Evolutionary conservation across 2,329 filamentous ascomycete genomes (phyloP).

Genomic region (Salinomyces thailandicus): DNA sequence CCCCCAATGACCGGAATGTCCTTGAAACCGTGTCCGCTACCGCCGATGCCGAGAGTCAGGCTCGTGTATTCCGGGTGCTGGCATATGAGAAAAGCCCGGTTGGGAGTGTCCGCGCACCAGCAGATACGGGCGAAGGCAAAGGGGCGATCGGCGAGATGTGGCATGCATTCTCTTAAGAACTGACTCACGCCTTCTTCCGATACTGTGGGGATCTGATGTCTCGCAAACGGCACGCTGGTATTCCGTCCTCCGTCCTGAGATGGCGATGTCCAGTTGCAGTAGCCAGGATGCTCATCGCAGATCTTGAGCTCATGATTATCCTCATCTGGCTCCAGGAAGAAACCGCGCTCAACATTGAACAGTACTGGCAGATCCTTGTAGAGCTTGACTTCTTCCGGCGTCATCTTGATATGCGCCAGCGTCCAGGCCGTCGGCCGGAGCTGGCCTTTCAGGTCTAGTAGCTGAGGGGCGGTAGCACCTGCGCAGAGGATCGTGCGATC

Average conservation of each 20-base stretch:
- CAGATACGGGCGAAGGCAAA: constrained; percentile 45
- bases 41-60: neutral
- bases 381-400: constrained; percentile 32
- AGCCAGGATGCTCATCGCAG: constrained; percentile 49
- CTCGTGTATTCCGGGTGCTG: constrained; percentile 33
- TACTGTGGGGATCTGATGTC: constrained; percentile 38
- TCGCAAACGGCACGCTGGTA: constrained; percentile 33
- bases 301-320: constrained; percentile 35
- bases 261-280: constrained; percentile 37
- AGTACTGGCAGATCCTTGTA: constrained; percentile 42
- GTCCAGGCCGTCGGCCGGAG: constrained; percentile 47
- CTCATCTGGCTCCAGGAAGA: constrained; percentile 42
- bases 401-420: constrained; percentile 42
- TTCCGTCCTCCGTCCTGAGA: constrained; percentile 19
- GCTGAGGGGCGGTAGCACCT: constrained; percentile 37
- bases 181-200: constrained; percentile 38
- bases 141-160: constrained; percentile 39
- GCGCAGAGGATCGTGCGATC: constrained; percentile 39
- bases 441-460: constrained; percentile 43
- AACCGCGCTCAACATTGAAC: constrained; percentile 40
- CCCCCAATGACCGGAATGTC: constrained; percentile 42
- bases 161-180: constrained; percentile 44
- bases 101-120: constrained; percentile 48
- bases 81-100: constrained; percentile 45
- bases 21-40: constrained; percentile 42